Conservation (phyloP, 163 green algal genomes). For the Chlorella variabilis region DNA sequence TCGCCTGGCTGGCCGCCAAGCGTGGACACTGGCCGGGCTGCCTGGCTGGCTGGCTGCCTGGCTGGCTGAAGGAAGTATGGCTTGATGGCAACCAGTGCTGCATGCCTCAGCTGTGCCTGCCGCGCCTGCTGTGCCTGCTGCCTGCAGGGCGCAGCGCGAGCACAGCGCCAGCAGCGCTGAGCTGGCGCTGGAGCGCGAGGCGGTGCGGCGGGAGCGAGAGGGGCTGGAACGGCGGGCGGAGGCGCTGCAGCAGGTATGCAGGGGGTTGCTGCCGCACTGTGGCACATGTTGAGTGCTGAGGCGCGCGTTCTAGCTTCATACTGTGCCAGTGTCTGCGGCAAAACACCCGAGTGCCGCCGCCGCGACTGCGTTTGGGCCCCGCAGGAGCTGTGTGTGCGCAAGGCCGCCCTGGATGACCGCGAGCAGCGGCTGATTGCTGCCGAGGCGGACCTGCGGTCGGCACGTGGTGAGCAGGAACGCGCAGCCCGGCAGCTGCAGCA, state of each 20-base stretch:
- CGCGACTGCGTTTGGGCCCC: no score
- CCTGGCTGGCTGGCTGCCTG: background rate
- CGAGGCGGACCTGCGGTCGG: constrained; percentile 36
- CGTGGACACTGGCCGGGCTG: background rate
- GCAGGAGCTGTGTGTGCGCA: constrained; percentile 41
- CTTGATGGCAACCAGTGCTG: no score
- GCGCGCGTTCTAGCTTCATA: no score
- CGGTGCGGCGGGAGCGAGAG: constrained; percentile 19
- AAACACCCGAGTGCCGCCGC: no score
- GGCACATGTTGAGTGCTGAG: no score
- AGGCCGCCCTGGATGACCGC: constrained; percentile 36
- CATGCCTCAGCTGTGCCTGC: background rate
- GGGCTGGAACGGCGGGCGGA: constrained; percentile 29
- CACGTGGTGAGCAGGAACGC: constrained; percentile 31
- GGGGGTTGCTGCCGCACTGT: background rate
- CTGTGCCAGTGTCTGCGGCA: background rate
- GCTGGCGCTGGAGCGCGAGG: constrained; percentile 8
- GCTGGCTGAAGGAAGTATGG: background rate
- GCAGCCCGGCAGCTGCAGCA: constrained; percentile 10
- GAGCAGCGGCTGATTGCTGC: constrained; percentile 36
- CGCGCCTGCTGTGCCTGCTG: background rate
- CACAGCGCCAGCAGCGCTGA: background rate
- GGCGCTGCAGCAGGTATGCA: constrained; percentile 29
- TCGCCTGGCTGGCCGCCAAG: background rate
- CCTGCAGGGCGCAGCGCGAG: constrained; percentile 30